Evolutionary conservation across 306 rosid genomes (phyloP).

Genomic region (Cucurbita argyrosperma): DNA sequence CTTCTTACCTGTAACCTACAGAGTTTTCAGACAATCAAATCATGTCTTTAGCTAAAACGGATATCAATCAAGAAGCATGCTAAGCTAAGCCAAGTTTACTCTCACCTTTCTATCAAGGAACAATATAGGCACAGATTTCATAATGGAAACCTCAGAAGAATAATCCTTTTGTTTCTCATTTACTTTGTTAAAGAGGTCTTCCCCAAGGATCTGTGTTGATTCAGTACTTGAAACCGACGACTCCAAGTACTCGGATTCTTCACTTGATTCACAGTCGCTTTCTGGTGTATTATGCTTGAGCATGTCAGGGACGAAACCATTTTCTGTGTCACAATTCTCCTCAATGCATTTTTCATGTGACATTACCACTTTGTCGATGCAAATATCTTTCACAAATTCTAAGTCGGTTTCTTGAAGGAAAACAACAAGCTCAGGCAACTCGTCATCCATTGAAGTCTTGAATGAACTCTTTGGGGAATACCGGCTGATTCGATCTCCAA

Average conservation of each 20-base stretch:
- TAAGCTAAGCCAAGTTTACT: background rate
- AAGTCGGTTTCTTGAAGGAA: conserved; percentile 56
- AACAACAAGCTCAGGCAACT: conserved; percentile 52
- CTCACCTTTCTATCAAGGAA: conserved; percentile 7
- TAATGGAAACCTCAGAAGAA: background rate
- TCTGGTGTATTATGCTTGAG: conserved; percentile 10
- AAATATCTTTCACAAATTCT: conserved; percentile 40
- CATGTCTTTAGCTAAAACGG: background rate
- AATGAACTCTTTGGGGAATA: conserved; percentile 6
- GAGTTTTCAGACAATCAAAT: background rate
- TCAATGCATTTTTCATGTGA: conserved; percentile 8
- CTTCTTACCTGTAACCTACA: conserved; percentile 25
- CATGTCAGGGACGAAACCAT: conserved; percentile 6
- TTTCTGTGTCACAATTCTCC: conserved; percentile 18
- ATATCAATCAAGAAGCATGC: background rate
- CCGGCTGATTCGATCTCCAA: conserved; percentile 12
- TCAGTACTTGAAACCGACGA: conserved; percentile 5
- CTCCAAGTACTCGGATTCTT: conserved; percentile 10
- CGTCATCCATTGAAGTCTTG: conserved; percentile 13
- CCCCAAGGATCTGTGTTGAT: conserved; percentile 9
- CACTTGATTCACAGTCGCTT: conserved; percentile 15
- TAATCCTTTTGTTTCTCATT: background rate
- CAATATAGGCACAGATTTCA: background rate
- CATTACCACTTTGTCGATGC: conserved; percentile 20
- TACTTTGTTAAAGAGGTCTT: conserved; percentile 9